Evolutionary conservation across 1,139 yeast genomes (phyloP), one percentile per base, ranked within the genome.

Genomic region (Kodamaea ohmeri): DNA sequence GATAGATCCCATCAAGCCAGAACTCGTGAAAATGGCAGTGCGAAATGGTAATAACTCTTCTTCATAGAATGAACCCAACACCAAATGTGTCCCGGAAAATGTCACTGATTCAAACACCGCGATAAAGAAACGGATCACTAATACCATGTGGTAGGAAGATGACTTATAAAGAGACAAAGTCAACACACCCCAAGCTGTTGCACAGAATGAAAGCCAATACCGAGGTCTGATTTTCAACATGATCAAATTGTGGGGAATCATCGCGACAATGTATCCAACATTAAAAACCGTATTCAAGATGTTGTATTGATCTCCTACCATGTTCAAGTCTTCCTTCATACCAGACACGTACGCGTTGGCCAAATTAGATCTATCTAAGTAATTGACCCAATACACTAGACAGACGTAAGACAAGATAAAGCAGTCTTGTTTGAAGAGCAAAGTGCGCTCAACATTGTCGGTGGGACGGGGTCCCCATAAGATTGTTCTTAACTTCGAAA

Each of bases 191-290:
- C 83, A 78, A 0, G 70, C 60, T 29, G 73, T 53, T 2, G 77
- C 72, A 51, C 81, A 76, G 45, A 75, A 73, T 18, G 76, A 60
- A 22, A 78, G 48, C 81, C 78, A 77, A 44, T 71, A 67, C 34
- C 78, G 61, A 1, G 83, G 82, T 43, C 76, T 65, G 1, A 78
- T 63, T 40, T 66, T 70, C 40, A 77, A 55, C 16, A 79, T 55
- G 35, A 74, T 66, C 50, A 74, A 49, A 50, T 77, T 76, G 45
- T 76, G 71, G 1, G 85, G 85, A 27, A 80, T 55, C 65, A 77
- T 70, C 4, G 80, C 78, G 12, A 79, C 61, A 18, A 76, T 70
- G 53, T 77, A 79, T 1, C 86, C 86, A 4, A 78, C 73, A 8
- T 76, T 76, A 54, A 78, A 80, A 35, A 75, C 68, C 0, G 84